Base-by-base conservation (phyloP, 2,329 filamentous ascomycete species). In the Aspergillus jensenii region DNA sequence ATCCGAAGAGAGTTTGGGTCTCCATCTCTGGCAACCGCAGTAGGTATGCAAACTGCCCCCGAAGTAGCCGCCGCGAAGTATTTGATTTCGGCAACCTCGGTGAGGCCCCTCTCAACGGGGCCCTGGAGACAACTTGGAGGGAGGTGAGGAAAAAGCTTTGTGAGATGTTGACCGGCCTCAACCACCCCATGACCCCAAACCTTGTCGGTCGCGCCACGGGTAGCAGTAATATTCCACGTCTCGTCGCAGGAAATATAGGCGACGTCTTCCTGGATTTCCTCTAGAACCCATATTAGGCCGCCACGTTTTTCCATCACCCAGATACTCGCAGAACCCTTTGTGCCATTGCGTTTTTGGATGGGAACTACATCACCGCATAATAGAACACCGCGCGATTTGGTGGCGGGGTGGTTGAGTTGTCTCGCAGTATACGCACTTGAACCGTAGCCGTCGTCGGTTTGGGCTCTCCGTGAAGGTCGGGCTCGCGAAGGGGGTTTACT, bases 221-320 rank as follows among this genome's bases (percentile, higher is more conserved):
- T 82, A 52, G 83, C 86, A 27, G 85, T 82, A 17, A 97, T 84
- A 44, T 84, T 82, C 43, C 91, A 92, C 27, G 91, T 87, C 56
- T 92, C 88, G 69, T 96, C 90, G 19, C 96, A 82, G 11, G 81
- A 83, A 44, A 99, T 76, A 60, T 86, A 84, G 4, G 90, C 92
- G 40, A 95, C 88, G 71, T 99, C 93, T 75, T 99, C 95, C 55
- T 93, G 91, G 60, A 99, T 98, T 76, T 99, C 95, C 73, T 99
- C 95, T 2, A 99, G 78, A 8, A 99, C 95, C 95, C 95, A 99
- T 59, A 99, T 98, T 59, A 99, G 78, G 9, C 93, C 93, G 52
- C 91, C 87, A 49, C 89, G 86, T 76, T 99, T 99, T 75, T 99
- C 95, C 78, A 99, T 99, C 3, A 99, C 95, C 95, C 95, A 99